Evolutionary conservation across 176 grass and related monocot species (phyloP).

Genomic region (Elymus sibiricus): DNA sequence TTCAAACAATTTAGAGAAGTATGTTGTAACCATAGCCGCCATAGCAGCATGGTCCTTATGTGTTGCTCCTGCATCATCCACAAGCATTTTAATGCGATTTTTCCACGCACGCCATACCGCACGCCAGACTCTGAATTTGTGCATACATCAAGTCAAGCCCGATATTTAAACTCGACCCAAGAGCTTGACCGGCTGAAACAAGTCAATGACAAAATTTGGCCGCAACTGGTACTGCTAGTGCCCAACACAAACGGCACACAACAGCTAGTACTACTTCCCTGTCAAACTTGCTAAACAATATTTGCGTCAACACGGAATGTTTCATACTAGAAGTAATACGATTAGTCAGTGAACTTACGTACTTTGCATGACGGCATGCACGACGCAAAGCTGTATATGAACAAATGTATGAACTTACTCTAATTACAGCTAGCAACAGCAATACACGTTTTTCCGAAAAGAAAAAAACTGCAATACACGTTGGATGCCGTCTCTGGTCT

Average conservation of each 20-base stretch:
- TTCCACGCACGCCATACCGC: no score
- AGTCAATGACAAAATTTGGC: background rate
- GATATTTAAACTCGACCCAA: background rate
- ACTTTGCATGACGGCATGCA: background rate
- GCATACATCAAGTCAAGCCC: background rate
- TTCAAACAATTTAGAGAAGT: no score
- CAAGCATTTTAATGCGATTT: no score
- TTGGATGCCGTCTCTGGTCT: background rate
- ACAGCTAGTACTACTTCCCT: background rate
- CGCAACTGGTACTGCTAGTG: background rate
- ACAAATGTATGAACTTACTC: background rate
- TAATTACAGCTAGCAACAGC: background rate
- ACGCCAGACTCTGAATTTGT: background rate
- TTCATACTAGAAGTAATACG: background rate
- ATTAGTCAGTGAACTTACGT: background rate
- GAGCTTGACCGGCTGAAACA: background rate
- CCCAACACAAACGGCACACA: background rate
- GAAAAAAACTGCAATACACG: background rate
- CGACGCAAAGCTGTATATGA: constrained; percentile 2
- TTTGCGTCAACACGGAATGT: background rate
- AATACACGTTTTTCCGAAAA: background rate
- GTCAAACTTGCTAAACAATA: background rate
- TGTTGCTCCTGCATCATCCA: no score
- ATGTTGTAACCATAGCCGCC: no score
- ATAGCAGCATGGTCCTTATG: no score